Evolutionary conservation across 768 basidiomycete species (phyloP).

Genomic region (Leccinum subtestaceum): DNA sequence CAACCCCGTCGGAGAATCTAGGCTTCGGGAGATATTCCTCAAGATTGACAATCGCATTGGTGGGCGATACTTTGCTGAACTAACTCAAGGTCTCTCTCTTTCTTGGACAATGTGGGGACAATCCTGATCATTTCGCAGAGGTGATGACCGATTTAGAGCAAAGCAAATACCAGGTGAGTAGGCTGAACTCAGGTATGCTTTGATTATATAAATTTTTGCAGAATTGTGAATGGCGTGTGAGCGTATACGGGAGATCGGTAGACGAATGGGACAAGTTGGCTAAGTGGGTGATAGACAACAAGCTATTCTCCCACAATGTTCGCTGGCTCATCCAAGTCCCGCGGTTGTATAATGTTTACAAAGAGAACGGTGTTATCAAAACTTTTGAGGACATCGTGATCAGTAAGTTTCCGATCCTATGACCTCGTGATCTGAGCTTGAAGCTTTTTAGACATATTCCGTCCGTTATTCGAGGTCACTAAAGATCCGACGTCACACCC

Average conservation of each 20-base stretch:
- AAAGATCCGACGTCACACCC: conserved; percentile 87
- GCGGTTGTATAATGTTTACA: conserved; percentile 93
- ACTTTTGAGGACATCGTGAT: conserved; percentile 90
- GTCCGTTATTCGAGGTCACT: conserved; percentile 94
- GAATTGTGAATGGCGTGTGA: conserved; percentile 97
- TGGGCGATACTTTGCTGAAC: conserved; percentile 90
- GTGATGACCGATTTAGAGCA: conserved; percentile 97
- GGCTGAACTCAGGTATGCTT: neutral
- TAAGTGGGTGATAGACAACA: conserved; percentile 93
- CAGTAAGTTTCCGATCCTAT: conserved; percentile 53
- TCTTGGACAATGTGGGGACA: neutral
- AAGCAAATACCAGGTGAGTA: conserved; percentile 89
- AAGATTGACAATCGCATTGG: conserved; percentile 96
- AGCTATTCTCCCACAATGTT: conserved; percentile 94
- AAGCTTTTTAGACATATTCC: conserved; percentile 71
- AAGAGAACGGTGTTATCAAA: conserved; percentile 74
- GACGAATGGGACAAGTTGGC: conserved; percentile 98
- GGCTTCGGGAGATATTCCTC: conserved; percentile 93
- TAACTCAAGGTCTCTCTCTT: conserved; percentile 70
- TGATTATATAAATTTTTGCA: conserved; percentile 26
- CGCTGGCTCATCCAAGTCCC: conserved; percentile 97
- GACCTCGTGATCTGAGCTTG: neutral
- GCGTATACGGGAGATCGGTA: conserved; percentile 81
- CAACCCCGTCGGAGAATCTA: conserved; percentile 93
- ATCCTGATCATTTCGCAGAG: conserved; percentile 48